Evolutionary conservation across 1,284 basidiomycete species (phyloP).

Genomic region (Pseudozyma hubeiensis): DNA sequence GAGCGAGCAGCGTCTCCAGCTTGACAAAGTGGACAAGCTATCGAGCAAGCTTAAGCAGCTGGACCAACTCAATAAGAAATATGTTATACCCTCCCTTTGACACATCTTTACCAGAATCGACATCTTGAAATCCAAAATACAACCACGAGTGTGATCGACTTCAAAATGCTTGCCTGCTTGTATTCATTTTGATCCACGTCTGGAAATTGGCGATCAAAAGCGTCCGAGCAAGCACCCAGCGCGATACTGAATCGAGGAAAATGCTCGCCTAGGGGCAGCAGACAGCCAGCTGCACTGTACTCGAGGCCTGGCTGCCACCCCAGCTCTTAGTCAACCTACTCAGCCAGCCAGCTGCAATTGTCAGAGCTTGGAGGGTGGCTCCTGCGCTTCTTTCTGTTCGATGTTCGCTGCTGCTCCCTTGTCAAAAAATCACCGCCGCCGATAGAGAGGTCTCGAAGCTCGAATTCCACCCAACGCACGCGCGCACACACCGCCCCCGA

Average conservation of each 20-base stretch:
- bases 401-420: conserved; percentile 1
- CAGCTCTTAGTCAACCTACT: conserved; percentile 12
- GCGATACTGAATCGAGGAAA: background rate
- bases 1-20: too few species aligned
- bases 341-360: too few species aligned
- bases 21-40: too few species aligned
- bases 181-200: conserved; percentile 26
- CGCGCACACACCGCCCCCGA: conserved; percentile 9
- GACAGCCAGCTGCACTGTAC: conserved; percentile 5
- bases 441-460: conserved; percentile 15
- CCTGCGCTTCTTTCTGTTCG: conserved; percentile 23
- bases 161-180: conserved; percentile 1
- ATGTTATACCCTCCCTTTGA: background rate
- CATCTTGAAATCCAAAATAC: background rate
- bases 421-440: too few species aligned
- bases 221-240: background rate
- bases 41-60: too few species aligned
- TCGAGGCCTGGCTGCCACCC: background rate
- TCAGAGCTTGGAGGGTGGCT: conserved; percentile 25
- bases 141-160: conserved; percentile 27
- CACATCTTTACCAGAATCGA: background rate
- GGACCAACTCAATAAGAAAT: too few species aligned
- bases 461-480: conserved; percentile 7
- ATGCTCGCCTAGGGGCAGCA: conserved; percentile 20
- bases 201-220: background rate